A percentile compares a stretch with the other conserved stretches of the same genome.
phyloP scores from a whole-genome alignment of 352 stramenopile species.

The Thraustotheca clavata region DNA sequence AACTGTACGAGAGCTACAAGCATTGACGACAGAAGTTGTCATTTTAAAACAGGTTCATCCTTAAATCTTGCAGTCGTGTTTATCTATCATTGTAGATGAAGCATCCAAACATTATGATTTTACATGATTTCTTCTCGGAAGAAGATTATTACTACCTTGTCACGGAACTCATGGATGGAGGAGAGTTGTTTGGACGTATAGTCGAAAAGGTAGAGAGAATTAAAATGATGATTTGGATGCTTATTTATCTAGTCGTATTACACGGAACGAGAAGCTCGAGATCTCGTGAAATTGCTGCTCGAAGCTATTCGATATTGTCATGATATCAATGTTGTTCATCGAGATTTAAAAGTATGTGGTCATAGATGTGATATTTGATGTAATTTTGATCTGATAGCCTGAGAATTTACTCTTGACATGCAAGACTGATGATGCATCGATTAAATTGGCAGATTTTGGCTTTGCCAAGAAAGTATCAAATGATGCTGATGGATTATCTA shows the following conservation, averaged over 20 bases:
- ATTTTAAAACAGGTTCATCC: constrained; percentile 71
- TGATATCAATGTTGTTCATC: constrained; percentile 74
- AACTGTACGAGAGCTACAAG: constrained; percentile 77
- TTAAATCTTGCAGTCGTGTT: neutral
- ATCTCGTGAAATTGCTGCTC: constrained; percentile 76
- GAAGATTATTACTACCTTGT: constrained; percentile 96
- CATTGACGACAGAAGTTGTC: constrained; percentile 75
- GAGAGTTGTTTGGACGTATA: constrained; percentile 81
- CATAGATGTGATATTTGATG: neutral
- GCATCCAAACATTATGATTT: constrained; percentile 89
- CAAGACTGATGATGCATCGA: constrained; percentile 75
- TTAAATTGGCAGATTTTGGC: constrained; percentile 82
- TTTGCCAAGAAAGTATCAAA: constrained; percentile 81
- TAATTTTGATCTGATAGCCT: constrained; percentile 28
- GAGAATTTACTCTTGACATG: constrained; percentile 76
- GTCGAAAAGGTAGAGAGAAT: constrained; percentile 84
- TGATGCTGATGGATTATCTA: constrained; percentile 57
- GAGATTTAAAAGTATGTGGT: constrained; percentile 57
- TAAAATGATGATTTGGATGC: neutral
- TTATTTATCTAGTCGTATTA: constrained; percentile 67
- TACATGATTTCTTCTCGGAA: constrained; percentile 91
- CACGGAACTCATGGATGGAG: constrained; percentile 94
- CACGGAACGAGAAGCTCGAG: constrained; percentile 79
- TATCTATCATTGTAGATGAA: constrained; percentile 52
- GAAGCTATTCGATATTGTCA: constrained; percentile 87